These are phyloP conservation scores for Cenchrus americanus DNA, from an alignment of 176 grass and related monocot species.

Conservation along the genomic window DNA sequence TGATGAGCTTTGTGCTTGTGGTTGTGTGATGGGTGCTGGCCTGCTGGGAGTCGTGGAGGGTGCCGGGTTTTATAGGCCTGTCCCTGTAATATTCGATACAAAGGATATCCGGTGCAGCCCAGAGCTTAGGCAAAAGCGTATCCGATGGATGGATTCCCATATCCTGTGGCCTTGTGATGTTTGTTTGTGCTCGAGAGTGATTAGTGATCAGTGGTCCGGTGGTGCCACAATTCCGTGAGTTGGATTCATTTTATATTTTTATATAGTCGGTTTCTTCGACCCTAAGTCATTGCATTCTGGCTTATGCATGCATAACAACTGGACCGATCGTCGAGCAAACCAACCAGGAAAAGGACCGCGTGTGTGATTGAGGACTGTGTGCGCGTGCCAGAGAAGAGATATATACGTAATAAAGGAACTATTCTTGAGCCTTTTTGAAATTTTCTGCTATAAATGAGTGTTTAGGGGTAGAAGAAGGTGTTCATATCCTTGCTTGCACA, in stretches of 20 bases:
- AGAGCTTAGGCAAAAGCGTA: neutral
- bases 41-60: neutral
- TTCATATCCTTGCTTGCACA: too few relatives aligned
- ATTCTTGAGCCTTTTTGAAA: too few relatives aligned
- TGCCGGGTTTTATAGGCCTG: neutral
- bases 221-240: neutral
- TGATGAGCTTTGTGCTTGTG: neutral
- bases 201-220: neutral
- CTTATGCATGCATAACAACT: neutral
- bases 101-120: neutral
- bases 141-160: neutral
- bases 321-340: neutral
- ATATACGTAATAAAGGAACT: too few relatives aligned
- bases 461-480: too few relatives aligned
- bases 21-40: neutral
- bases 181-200: neutral
- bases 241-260: neutral
- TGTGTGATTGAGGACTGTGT: too few relatives aligned
- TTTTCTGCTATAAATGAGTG: too few relatives aligned
- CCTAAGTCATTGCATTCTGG: neutral
- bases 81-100: neutral
- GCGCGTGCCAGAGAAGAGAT: too few relatives aligned
- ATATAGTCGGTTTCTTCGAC: neutral
- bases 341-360: too few relatives aligned
- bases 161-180: neutral